Base-by-base conservation (phyloP, 371 early-diverging fungal genomes). In the Parasitella parasitica region DNA sequence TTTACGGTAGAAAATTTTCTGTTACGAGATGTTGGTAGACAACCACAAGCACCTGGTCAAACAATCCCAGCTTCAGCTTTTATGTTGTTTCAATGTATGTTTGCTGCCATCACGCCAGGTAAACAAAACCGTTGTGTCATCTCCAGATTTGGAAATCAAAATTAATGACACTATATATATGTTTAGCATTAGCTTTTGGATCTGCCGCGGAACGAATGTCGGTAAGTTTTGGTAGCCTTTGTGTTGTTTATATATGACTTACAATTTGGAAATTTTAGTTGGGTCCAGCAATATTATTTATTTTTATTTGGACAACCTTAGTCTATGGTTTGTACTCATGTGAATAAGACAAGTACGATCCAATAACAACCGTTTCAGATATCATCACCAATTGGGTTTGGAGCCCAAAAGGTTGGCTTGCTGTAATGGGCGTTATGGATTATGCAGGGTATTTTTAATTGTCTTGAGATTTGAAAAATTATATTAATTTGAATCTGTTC, bases 321-420 rank as follows among this genome's bases (percentile, higher is more conserved):
- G 91, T 94, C 18, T 94, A 94, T 68, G 75, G 65, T 70, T 61
- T 37, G 30, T 22, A 28, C n/a, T 11, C 54, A 12, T 22, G n/a
- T 6, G 5, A 43, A 9, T 32, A 39, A 34, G 16, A 28, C 16
- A 39, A 22, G 2, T 46, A 6, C 22, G 1, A 8, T 24, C 8
- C 5, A 46, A 13, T 46, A 22, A 46, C 9, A 1, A 24, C 6
- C 32, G 9, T 34, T n/a, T 18, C 62, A 68, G 84, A 88, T 59
- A 76, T 87, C n/a, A 83, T 88, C 61, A 91, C 93, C 3, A 92
- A 89, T 78, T 92, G 93, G 93, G 84, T 87, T 12, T 94, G 94
- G 94, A 81, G 80, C 16, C 22, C 8, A 22, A 83, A 87, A 59
- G 93, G 94, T 7, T 94, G 91, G 91, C 63, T 89, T 38, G 66